Evolutionary conservation across 176 grass and related monocot genomes (phyloP).

Genomic region (Aegilops bicornis): DNA sequence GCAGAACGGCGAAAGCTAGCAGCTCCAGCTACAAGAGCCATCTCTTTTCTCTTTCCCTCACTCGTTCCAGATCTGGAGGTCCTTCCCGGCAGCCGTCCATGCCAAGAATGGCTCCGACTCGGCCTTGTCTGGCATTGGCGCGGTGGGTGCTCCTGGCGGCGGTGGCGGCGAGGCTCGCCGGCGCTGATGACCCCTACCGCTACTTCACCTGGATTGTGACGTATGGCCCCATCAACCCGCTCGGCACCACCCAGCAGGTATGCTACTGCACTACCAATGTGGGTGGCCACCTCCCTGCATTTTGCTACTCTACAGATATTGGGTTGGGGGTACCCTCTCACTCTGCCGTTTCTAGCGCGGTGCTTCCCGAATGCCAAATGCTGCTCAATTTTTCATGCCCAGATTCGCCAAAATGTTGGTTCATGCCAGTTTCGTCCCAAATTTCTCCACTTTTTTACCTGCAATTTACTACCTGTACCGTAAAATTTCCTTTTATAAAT

Average conservation of each 20-base stretch:
- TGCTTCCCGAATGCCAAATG: neutral
- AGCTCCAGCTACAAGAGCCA: neutral
- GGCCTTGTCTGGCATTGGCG: neutral
- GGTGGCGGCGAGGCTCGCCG: constrained; percentile 12
- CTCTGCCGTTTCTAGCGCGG: neutral
- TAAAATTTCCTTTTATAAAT: neutral
- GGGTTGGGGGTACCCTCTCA: neutral
- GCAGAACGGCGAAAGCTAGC: neutral
- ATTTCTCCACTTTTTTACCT: neutral
- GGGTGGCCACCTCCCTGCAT: neutral
- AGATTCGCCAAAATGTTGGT: neutral
- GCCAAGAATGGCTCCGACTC: neutral
- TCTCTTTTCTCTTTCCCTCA: neutral
- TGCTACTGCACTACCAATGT: neutral
- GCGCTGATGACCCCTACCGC: constrained; percentile 80
- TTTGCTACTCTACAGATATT: neutral
- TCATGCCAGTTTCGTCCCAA: neutral
- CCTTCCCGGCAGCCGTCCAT: neutral
- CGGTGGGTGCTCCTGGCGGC: neutral
- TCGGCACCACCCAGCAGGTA: constrained; percentile 75
- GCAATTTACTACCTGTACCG: neutral
- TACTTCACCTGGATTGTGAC: constrained; percentile 83
- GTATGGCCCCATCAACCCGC: constrained; percentile 70
- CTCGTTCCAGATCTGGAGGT: constrained; percentile 24
- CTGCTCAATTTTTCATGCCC: neutral